Evolutionary conservation across 169 alveolate genomes (phyloP).

Genomic region (Babesia gibsoni): DNA sequence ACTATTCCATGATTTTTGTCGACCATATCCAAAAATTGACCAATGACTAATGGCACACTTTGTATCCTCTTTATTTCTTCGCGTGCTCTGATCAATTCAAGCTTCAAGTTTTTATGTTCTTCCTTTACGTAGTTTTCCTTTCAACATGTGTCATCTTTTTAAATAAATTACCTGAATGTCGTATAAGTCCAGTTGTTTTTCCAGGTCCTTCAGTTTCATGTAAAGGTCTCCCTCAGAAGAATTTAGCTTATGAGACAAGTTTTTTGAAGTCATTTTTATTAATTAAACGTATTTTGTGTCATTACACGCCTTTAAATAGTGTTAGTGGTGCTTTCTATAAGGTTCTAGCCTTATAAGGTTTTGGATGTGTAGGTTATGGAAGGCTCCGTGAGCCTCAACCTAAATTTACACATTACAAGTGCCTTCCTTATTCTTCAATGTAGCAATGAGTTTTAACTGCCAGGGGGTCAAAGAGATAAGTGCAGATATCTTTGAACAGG

Average conservation of each 20-base stretch:
- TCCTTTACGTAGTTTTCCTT: constrained; percentile 95
- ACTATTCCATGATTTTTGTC: constrained; percentile 96
- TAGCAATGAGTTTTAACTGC: constrained; percentile 1
- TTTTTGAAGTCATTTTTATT: constrained; percentile 1
- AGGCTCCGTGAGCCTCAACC: background rate
- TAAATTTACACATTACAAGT: background rate
- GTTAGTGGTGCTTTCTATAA: no score
- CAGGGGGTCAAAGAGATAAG: constrained; percentile 39
- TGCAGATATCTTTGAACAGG: constrained; percentile 48
- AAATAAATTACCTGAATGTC: constrained; percentile 64
- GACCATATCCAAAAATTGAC: constrained; percentile 97
- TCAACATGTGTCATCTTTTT: background rate
- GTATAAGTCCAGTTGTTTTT: constrained; percentile 83
- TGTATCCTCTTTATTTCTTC: constrained; percentile 97
- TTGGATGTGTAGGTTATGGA: background rate
- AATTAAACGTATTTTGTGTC: background rate
- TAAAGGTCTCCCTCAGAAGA: constrained; percentile 64
- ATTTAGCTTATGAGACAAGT: constrained; percentile 1
- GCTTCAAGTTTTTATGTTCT: constrained; percentile 95
- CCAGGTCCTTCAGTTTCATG: constrained; percentile 78
- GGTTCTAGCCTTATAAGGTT: background rate
- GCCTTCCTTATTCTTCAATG: background rate
- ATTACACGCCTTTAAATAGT: background rate
- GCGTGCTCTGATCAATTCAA: constrained; percentile 94
- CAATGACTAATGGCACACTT: constrained; percentile 97